Conservation (phyloP, 1,139 yeast genomes). For the Ogataea hybrid region DNA sequence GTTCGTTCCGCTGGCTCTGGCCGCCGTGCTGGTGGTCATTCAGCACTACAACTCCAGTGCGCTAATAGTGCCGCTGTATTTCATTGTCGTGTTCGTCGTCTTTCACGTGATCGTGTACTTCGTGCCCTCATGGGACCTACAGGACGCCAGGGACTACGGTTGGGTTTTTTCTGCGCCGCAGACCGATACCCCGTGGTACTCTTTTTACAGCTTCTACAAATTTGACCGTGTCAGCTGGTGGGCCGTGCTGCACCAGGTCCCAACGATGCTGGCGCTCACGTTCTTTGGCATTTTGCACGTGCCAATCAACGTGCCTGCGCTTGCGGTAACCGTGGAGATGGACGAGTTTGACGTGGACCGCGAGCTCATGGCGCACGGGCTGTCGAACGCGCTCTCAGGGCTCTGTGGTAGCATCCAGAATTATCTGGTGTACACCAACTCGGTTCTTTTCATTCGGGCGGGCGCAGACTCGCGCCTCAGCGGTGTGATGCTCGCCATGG, state of each 20-base stretch:
- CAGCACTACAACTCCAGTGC: constrained; percentile 71
- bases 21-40: constrained; percentile 56
- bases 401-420: constrained; percentile 85
- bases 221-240: constrained; percentile 72
- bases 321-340: constrained; percentile 87
- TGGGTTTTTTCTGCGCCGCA: constrained; percentile 78
- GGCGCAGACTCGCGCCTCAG: constrained; percentile 92
- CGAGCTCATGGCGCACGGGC: constrained; percentile 93
- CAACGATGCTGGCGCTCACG: constrained; percentile 93
- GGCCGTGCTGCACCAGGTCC: constrained; percentile 65
- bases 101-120: constrained; percentile 68
- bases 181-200: constrained; percentile 81
- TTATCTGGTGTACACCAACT: constrained; percentile 90
- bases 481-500: constrained; percentile 80
- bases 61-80: constrained; percentile 75
- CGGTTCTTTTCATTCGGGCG: constrained; percentile 85
- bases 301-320: constrained; percentile 95
- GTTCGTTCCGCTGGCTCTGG: constrained; percentile 65
- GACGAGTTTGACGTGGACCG: constrained; percentile 87
- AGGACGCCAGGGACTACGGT: constrained; percentile 66
- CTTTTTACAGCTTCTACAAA: constrained; percentile 71
- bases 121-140: constrained; percentile 65
- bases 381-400: constrained; percentile 88
- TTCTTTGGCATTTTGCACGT: constrained; percentile 95
- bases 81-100: constrained; percentile 63